phyloP scores from a whole-genome alignment of 2,329 filamentous ascomycete species.

The Aspergillus hortae region DNA sequence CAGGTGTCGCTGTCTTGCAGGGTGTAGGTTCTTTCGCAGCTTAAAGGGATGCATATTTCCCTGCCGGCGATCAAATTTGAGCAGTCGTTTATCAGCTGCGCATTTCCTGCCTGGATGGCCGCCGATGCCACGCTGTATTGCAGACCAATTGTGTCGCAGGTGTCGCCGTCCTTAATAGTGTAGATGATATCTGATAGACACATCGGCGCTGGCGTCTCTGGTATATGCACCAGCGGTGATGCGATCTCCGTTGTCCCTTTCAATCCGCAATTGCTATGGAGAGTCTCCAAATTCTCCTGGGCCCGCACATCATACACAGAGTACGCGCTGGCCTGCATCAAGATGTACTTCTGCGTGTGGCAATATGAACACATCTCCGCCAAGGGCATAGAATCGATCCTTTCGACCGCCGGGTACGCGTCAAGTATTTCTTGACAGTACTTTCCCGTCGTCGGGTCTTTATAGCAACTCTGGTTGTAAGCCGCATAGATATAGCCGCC shows the following conservation, averaged over 20 bases:
- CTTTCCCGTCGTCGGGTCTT: slow-evolving; percentile 6
- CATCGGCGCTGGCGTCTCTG: neutral
- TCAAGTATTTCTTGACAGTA: slow-evolving; percentile 12
- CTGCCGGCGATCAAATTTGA: slow-evolving; percentile 2
- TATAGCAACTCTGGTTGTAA: slow-evolving; percentile 15
- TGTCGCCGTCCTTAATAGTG: slow-evolving; percentile 3
- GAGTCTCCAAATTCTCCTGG: neutral
- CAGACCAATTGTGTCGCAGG: slow-evolving; percentile 5
- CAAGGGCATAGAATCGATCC: neutral
- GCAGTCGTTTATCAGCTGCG: slow-evolving; percentile 4
- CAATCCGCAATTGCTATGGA: neutral
- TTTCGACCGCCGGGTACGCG: neutral
- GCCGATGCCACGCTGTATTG: slow-evolving; percentile 10
- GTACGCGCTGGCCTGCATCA: slow-evolving; percentile 24
- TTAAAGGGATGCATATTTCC: slow-evolving; percentile 2
- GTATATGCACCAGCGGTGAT: neutral
- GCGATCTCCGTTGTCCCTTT: neutral
- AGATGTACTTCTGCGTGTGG: slow-evolving; percentile 12
- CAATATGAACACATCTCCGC: slow-evolving; percentile 19
- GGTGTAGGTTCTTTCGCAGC: slow-evolving; percentile 3
- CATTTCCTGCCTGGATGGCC: slow-evolving; percentile 3
- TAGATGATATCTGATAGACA: slow-evolving; percentile 1
- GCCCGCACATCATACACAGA: slow-evolving; percentile 16
- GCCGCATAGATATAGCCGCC: slow-evolving; percentile 8
- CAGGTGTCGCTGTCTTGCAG: slow-evolving; percentile 2